phyloP scores from a whole-genome alignment of 2,329 filamentous ascomycete species.

The Penicillium frequentans region DNA sequence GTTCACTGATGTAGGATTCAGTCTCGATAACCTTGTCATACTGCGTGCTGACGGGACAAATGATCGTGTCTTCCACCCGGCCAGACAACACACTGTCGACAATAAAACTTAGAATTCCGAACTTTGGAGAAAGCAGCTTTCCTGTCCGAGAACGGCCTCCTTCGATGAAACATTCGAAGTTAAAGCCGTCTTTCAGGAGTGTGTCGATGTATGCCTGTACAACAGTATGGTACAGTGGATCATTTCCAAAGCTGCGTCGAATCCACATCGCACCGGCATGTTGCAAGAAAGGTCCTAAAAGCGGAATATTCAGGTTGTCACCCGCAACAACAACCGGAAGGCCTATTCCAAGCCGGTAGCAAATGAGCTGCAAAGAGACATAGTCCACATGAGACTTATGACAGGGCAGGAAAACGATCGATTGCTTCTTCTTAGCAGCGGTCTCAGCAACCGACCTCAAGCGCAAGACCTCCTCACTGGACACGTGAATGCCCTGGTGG shows the following conservation, averaged over 20 bases:
- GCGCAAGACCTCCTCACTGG: conserved; percentile 85
- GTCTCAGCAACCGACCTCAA: conserved; percentile 78
- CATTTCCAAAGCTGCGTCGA: conserved; percentile 85
- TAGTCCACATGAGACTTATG: conserved; percentile 97
- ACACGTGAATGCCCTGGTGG: conserved; percentile 94
- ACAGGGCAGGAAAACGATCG: conserved; percentile 92
- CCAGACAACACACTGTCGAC: conserved; percentile 87
- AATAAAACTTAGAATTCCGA: conserved; percentile 89
- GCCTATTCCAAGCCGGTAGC: conserved; percentile 85
- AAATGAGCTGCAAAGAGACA: conserved; percentile 90
- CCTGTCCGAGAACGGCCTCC: conserved; percentile 90
- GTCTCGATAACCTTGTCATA: conserved; percentile 99
- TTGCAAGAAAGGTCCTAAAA: conserved; percentile 86
- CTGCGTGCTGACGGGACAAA: conserved; percentile 94
- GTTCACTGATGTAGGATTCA: conserved; percentile 91
- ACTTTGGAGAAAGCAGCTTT: conserved; percentile 90
- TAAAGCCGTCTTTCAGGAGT: conserved; percentile 83
- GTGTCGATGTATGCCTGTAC: conserved; percentile 97
- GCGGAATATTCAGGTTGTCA: conserved; percentile 92
- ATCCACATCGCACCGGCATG: conserved; percentile 99
- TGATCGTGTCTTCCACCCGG: conserved; percentile 83
- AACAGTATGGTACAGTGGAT: conserved; percentile 85
- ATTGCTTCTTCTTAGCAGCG: conserved; percentile 84
- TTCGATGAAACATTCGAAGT: conserved; percentile 97
- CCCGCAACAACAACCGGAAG: conserved; percentile 91